Base-by-base conservation (phyloP, 306 rosid genomes). In the Lathyrus oleraceus region DNA sequence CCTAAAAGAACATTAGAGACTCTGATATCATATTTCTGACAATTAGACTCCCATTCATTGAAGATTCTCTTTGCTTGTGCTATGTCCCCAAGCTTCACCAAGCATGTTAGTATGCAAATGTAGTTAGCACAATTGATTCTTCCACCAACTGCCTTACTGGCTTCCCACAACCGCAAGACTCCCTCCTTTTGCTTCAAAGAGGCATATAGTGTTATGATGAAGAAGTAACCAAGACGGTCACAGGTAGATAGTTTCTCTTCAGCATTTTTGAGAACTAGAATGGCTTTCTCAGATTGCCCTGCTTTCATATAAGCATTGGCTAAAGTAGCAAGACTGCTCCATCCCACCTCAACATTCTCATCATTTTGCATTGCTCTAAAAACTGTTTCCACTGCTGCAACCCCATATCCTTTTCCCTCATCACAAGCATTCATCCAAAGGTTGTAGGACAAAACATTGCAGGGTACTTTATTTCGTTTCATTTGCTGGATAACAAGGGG, bases 1-100 rank as follows among this genome's bases (percentile, higher is more conserved):
- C 98, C 96, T 72, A 93, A 81, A 85, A 88, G 96, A 61, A 90
- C 89, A 75, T 88, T 93, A 53, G 97, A 85, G 60, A 93, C 85
- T 80, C 97, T 81, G 52, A 88, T 76, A 76, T 92, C 96, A 28
- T 85, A 93, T 17, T 74, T 90, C 7, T 53, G 77, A 70, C 83
- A 84, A 43, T 67, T 71, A 49, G 81, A 71, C 58, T 93, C 98
- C 97, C 98, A 90, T 66, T 90, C 93, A 71, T 12, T 47, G 70
- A 90, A 88, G 80, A 85, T 71, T 75, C 72, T 83, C 82, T 81
- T 81, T 5, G 98, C 97, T 78, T 76, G 81, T 17, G 25, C 53
- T 13, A 88, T 65, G 51, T 85, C 91, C 65, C 87, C 87, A 23
- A 90, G 70, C 87, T 90, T 93, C 80, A 90, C 83, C 80, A 90